These are phyloP conservation scores for Alternaria solani DNA, from an alignment of 2,329 filamentous ascomycete genomes.

Conservation along the genomic window DNA sequence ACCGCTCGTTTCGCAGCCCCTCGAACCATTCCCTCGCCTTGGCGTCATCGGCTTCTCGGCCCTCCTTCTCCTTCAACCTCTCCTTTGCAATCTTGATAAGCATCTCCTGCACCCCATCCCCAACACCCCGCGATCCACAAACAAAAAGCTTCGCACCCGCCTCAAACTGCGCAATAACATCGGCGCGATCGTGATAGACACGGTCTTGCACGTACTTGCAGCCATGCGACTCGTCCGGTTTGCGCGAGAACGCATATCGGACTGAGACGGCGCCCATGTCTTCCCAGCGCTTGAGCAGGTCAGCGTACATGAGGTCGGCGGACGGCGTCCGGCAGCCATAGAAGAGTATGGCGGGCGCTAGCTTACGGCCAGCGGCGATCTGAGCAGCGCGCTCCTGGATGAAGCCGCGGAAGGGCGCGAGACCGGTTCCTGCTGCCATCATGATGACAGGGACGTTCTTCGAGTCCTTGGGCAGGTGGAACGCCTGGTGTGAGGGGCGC, in stretches of 20 bases:
- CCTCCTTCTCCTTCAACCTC: slow-evolving; percentile 49
- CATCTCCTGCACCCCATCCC: slow-evolving; percentile 54
- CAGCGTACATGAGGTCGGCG: slow-evolving; percentile 67
- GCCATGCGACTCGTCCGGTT: slow-evolving; percentile 54
- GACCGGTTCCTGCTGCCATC: slow-evolving; percentile 50
- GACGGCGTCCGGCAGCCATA: slow-evolving; percentile 67
- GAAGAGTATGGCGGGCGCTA: slow-evolving; percentile 71
- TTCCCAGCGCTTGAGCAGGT: slow-evolving; percentile 68
- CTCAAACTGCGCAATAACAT: slow-evolving; percentile 57
- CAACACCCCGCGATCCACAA: slow-evolving; percentile 65
- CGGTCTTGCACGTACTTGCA: slow-evolving; percentile 64
- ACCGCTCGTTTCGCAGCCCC: slow-evolving; percentile 54
- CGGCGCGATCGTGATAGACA: slow-evolving; percentile 57
- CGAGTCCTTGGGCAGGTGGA: slow-evolving; percentile 55
- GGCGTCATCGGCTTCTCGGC: slow-evolving; percentile 49
- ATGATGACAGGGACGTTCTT: slow-evolving; percentile 54
- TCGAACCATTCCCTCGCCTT: slow-evolving; percentile 58
- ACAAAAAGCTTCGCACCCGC: slow-evolving; percentile 67
- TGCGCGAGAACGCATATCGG: slow-evolving; percentile 66
- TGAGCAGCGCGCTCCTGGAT: slow-evolving; percentile 54
- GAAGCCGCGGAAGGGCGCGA: slow-evolving; percentile 56
- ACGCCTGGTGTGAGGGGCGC: slow-evolving; percentile 52
- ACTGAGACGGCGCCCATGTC: slow-evolving; percentile 67
- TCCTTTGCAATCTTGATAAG: slow-evolving; percentile 56
- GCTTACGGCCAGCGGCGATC: slow-evolving; percentile 57